These are phyloP conservation scores for Xylaria nigripes DNA, from an alignment of 495 filamentous ascomycete genomes.

Conservation along the genomic window DNA sequence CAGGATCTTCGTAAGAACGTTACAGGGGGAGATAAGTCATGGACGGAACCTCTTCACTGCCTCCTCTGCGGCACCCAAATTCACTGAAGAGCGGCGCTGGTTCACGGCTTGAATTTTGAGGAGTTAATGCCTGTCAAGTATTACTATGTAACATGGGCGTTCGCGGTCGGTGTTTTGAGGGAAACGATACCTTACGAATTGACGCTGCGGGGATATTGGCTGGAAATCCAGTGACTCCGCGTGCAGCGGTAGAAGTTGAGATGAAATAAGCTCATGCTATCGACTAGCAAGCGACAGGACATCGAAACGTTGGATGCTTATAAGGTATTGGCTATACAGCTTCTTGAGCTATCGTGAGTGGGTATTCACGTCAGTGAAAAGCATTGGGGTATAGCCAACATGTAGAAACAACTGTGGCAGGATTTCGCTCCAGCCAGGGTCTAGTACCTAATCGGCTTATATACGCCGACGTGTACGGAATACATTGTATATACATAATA, in stretches of 20 bases:
- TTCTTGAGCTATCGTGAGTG: too few species aligned
- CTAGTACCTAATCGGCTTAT: too few species aligned
- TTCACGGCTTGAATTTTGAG: neutral
- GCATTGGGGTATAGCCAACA: too few species aligned
- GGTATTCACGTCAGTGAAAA: too few species aligned
- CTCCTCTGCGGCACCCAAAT: constrained; percentile 35
- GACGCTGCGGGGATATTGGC: constrained; percentile 15
- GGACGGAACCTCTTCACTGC: constrained; percentile 38
- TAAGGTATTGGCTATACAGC: too few species aligned
- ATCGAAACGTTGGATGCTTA: too few species aligned
- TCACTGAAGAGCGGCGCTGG: constrained; percentile 18
- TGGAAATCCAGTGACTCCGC: neutral
- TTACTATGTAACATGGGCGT: constrained; percentile 8
- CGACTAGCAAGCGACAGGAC: too few species aligned
- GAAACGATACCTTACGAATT: constrained; percentile 21
- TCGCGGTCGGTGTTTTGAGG: constrained; percentile 17
- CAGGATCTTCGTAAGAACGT: constrained; percentile 36
- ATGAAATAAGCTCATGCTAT: too few species aligned
- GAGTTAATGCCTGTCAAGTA: constrained; percentile 1
- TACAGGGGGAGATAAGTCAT: constrained; percentile 36
- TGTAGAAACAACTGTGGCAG: too few species aligned
- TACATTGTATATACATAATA: too few species aligned
- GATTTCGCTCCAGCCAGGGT: too few species aligned
- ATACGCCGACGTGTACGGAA: too few species aligned
- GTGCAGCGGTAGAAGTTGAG: neutral